Conservation (phyloP, 768 basidiomycete genomes). For the Phallus indusiatus region DNA sequence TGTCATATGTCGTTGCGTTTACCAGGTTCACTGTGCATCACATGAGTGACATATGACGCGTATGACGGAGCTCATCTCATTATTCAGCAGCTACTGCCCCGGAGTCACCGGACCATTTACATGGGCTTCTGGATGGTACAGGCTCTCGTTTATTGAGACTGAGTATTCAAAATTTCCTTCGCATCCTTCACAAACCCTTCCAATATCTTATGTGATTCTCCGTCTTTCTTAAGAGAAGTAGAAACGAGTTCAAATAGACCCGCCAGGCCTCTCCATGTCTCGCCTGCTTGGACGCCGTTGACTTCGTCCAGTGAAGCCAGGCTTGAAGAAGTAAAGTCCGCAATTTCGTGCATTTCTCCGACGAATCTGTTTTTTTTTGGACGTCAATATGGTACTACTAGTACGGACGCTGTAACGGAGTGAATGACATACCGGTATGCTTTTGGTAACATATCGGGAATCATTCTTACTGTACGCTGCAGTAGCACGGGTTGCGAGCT, state of each 20-base stretch:
- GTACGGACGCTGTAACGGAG: not conserved
- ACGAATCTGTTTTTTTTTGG: constrained; percentile 25
- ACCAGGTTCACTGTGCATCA: too few relatives aligned
- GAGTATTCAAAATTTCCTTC: not conserved
- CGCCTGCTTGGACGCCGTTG: constrained; percentile 23
- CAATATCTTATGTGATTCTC: constrained; percentile 12
- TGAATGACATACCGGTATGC: constrained; percentile 36
- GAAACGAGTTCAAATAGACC: constrained; percentile 36
- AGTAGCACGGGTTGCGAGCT: constrained; percentile 38
- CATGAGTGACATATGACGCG: too few relatives aligned
- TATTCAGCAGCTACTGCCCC: too few relatives aligned
- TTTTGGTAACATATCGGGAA: constrained; percentile 49
- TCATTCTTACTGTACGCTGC: constrained; percentile 25
- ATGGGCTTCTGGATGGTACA: too few relatives aligned
- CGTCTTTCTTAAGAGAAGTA: constrained; percentile 25
- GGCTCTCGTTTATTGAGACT: too few relatives aligned
- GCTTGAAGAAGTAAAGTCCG: constrained; percentile 26
- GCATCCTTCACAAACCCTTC: constrained; percentile 6
- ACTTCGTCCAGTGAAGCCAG: not conserved
- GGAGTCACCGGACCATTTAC: too few relatives aligned
- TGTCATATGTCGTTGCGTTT: too few relatives aligned
- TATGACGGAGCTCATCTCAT: too few relatives aligned
- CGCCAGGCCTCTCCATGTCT: constrained; percentile 40
- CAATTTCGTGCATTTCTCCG: constrained; percentile 58
- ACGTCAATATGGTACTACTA: too few relatives aligned